These are phyloP conservation scores for Russula sp. DNA, from an alignment of 768 basidiomycete species.

Conservation along the genomic window DNA sequence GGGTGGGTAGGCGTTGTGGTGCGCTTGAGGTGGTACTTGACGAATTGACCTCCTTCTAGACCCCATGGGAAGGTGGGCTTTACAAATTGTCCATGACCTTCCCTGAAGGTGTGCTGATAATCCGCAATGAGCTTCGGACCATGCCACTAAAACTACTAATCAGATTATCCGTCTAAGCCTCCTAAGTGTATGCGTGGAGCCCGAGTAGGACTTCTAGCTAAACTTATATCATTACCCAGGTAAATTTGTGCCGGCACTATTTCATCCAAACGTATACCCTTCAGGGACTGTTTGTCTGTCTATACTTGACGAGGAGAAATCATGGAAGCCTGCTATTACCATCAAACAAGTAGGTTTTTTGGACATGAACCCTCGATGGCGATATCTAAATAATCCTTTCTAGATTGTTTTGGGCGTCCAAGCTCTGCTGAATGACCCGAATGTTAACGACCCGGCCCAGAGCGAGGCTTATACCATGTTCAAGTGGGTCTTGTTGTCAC, in stretches of 20 bases:
- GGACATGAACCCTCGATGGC: background rate
- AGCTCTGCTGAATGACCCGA: constrained; percentile 91
- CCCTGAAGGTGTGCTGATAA: constrained; percentile 69
- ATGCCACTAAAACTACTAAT: constrained; percentile 7
- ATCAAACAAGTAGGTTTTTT: constrained; percentile 78
- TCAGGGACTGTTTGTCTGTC: constrained; percentile 98
- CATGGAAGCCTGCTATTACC: constrained; percentile 98
- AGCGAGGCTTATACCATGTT: constrained; percentile 99
- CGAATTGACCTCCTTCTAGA: constrained; percentile 41
- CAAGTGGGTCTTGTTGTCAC: constrained; percentile 54
- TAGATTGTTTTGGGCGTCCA: constrained; percentile 95
- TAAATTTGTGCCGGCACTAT: constrained; percentile 93
- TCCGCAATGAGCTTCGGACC: background rate
- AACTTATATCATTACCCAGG: constrained; percentile 39
- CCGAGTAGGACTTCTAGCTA: constrained; percentile 5
- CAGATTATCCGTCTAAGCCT: constrained; percentile 93
- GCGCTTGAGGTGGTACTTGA: background rate
- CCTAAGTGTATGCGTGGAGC: constrained; percentile 65
- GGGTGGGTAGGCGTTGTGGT: constrained; percentile 45
- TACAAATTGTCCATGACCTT: constrained; percentile 93
- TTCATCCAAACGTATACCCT: constrained; percentile 98
- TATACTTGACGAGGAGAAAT: constrained; percentile 97
- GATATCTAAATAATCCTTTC: background rate
- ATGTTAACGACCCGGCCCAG: constrained; percentile 96
- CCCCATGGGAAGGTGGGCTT: constrained; percentile 94